Base-by-base conservation (phyloP, 257 asterid species). In the Solanum appendiculatum region DNA sequence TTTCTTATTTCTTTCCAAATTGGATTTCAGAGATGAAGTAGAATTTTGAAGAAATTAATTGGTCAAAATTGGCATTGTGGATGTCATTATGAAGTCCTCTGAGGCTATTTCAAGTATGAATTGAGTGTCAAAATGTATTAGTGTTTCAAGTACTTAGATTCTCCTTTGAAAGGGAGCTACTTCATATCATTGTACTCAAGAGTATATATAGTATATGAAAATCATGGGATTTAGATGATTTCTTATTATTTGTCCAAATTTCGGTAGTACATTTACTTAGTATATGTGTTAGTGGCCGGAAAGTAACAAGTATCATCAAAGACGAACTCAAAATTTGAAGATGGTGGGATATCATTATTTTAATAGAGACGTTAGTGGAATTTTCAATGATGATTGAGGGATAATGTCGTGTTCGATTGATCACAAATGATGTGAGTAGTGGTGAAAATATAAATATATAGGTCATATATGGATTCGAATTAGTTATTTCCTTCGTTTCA, bases 361-460 rank as follows among this genome's bases (percentile, higher is more conserved):
- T 46, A 46, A 46, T 2, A 46, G 7, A 14, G 56, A 46, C 1
- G 1, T 46, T 14, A 46, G 56, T 13, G 56, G 14, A 46, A 14
- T 46, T 46, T 46, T 14, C 56, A 46, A 14, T 46, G 56, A 14
- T 7, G 14, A 46, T 46, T 14, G 56, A 46, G 56, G 56, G 20
- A 54, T 54, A 18, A 18, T 6, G 10, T 54, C 18, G 18, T 0
- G 10, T 54, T 0, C 3, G 4, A 54, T 2, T 18, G 0, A 0
- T 54, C n/a, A 54, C 4, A 6, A 54, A 54, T 0, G n/a, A 54
- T 10, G 1, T 18, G 10, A 18, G n/a, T 10, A 54, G 0, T 0
- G n/a, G 1, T 1, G 4, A 18, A 18, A 18, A 54, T 18, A 54
- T 54, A 54, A 54, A 54, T 54, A 54, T 54, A 18, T 51, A 51